Evolutionary conservation across 805 yeast genomes (phyloP), one percentile per base, ranked within the genome.

Genomic region (Scheffersomyces lignosus): DNA sequence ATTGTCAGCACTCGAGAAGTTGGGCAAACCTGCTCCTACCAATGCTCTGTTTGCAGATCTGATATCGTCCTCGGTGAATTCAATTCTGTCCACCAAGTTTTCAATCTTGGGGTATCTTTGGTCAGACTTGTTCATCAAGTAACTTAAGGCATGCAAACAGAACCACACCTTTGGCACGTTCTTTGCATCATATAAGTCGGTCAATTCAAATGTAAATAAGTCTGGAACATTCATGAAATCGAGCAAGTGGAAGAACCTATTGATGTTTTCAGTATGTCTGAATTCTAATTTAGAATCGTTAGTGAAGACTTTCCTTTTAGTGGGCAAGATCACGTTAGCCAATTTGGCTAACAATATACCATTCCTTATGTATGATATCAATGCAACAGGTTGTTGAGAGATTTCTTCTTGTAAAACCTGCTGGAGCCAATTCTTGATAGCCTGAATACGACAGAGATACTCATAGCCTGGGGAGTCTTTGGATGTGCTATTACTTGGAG

Each of bases 111-210:
- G 87, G 15, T 82, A 81, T 14, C 64, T 62, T 4, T 58, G 37
- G 17, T 76, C 73, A 18, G 78, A 69, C 47, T 73, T 70, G 41
- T 82, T 73, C 37, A 93, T 70, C 56, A 87, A 78, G 48, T 78
- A 87, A 34, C 89, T 81, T 45, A 91, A 64, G 2, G 96, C 96
- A 64, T 91, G 96, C 25, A 93, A 62, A 49, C 97, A 90, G 61
- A 88, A 89, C 56, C 93, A 84, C 17, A 93, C 98, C 54, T 87
- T 90, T 12, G 98, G 98, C 15, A 90, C 77, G 54, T 91, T 86
- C 52, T 88, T 90, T 54, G 83, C 83, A 54, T 93, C 97, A 62
- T 89, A 93, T 25, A 93, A 70, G 60, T 93, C 99, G 3, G 96
- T 89, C 40, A 90, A 75, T 57, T 91, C 99, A 56, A 93, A 93